These are phyloP conservation scores for Venturia oleaginea DNA, from an alignment of 2,329 filamentous ascomycete genomes.

Conservation along the genomic window DNA sequence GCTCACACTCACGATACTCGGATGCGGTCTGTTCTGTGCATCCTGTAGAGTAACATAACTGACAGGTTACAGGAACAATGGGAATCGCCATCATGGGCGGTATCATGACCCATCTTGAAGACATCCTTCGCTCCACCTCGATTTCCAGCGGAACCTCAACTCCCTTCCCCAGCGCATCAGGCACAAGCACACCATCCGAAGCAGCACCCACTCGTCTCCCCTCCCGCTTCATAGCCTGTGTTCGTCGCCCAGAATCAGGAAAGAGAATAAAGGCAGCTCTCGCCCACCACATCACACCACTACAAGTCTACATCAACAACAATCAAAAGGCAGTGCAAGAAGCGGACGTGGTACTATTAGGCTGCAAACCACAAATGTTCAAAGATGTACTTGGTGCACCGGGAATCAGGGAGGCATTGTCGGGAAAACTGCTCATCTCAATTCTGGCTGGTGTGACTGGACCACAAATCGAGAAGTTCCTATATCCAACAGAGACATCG, in stretches of 20 bases:
- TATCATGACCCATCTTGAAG: slow-evolving; percentile 61
- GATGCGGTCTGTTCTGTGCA: slow-evolving; percentile 55
- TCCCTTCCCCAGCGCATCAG: slow-evolving; percentile 18
- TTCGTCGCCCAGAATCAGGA: slow-evolving; percentile 60
- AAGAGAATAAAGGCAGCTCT: slow-evolving; percentile 60
- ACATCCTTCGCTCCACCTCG: slow-evolving; percentile 33
- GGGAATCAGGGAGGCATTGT: slow-evolving; percentile 63
- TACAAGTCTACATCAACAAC: slow-evolving; percentile 61
- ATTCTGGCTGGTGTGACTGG: slow-evolving; percentile 71
- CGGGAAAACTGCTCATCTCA: slow-evolving; percentile 72
- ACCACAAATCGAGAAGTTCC: slow-evolving; percentile 54
- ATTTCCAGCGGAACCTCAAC: slow-evolving; percentile 34
- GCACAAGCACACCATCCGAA: slow-evolving; percentile 29
- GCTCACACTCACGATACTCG: slow-evolving; percentile 70
- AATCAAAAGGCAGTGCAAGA: slow-evolving; percentile 59
- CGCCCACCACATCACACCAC: slow-evolving; percentile 46
- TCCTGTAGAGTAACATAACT: neutral
- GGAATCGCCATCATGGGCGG: slow-evolving; percentile 77
- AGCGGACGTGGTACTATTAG: slow-evolving; percentile 66
- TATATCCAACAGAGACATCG: slow-evolving; percentile 42
- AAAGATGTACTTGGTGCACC: slow-evolving; percentile 56
- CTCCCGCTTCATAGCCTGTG: slow-evolving; percentile 71
- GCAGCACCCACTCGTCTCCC: slow-evolving; percentile 51
- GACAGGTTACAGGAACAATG: slow-evolving; percentile 59
- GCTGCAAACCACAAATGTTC: slow-evolving; percentile 73